These are phyloP conservation scores for Suhomyces terraborum DNA, from an alignment of 1,139 yeast species.

Conservation along the genomic window DNA sequence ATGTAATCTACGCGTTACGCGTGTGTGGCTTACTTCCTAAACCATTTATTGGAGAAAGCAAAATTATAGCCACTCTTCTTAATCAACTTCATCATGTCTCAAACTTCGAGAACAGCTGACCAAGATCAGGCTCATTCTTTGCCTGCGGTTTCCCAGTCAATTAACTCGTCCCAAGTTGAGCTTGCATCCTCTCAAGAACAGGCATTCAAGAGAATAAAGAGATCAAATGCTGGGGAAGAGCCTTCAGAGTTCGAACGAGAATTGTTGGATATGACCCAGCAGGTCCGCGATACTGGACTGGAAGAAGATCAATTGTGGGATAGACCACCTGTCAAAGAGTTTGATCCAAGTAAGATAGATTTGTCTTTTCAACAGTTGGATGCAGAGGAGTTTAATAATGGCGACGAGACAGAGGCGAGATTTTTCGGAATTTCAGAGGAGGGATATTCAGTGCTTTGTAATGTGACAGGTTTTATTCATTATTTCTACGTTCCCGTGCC, in stretches of 20 bases:
- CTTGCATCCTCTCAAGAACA: conserved; percentile 35
- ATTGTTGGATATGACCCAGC: conserved; percentile 57
- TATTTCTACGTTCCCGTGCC: conserved; percentile 95
- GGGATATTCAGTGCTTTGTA: conserved; percentile 88
- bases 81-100: conserved; percentile 1
- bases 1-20: conserved; percentile 6
- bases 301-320: conserved; percentile 58
- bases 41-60: background rate
- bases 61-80: background rate
- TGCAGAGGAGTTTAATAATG: conserved; percentile 76
- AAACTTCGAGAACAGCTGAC: conserved; percentile 12
- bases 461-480: conserved; percentile 84
- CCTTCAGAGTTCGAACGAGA: conserved; percentile 70
- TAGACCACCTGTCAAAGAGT: conserved; percentile 54
- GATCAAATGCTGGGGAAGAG: conserved; percentile 42
- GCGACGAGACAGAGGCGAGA: conserved; percentile 66
- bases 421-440: conserved; percentile 90
- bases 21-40: conserved; percentile 1
- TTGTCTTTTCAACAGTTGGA: conserved; percentile 89
- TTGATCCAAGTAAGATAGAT: conserved; percentile 52
- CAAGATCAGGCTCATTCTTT: conserved; percentile 43
- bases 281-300: conserved; percentile 31
- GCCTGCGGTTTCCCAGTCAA: conserved; percentile 45
- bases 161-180: conserved; percentile 17
- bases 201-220: conserved; percentile 36